These are phyloP conservation scores for Nigrospora oryzae DNA, from an alignment of 2,329 filamentous ascomycete genomes.

Conservation along the genomic window DNA sequence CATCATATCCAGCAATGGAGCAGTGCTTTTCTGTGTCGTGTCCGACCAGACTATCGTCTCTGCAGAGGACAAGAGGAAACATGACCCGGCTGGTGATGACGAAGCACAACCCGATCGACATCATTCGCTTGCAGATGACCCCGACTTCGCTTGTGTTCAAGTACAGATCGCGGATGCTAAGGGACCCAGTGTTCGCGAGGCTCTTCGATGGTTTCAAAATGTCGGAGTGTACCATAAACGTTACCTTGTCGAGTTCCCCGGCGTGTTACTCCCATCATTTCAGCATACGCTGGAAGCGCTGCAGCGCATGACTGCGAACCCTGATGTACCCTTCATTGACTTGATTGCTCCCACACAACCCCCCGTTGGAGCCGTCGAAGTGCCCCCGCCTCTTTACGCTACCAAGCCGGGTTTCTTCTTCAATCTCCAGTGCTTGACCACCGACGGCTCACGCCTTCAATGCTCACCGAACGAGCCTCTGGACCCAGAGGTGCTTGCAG, in stretches of 20 bases:
- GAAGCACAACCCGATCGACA: not conserved
- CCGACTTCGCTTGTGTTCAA: conserved; percentile 18
- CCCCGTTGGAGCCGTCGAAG: conserved; percentile 8
- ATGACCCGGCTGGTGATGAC: not conserved
- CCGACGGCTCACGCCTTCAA: conserved; percentile 10
- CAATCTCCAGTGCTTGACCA: conserved; percentile 25
- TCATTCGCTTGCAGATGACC: conserved; percentile 22
- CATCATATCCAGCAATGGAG: conserved; percentile 28
- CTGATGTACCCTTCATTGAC: conserved; percentile 38
- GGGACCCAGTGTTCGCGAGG: conserved; percentile 10
- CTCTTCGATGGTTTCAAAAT: conserved; percentile 20
- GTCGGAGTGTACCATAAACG: conserved; percentile 6
- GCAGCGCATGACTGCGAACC: conserved; percentile 37
- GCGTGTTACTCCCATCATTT: conserved; percentile 49
- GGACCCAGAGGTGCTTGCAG: conserved; percentile 14
- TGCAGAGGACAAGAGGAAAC: conserved; percentile 5
- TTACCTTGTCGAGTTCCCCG: conserved; percentile 52
- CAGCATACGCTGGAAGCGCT: conserved; percentile 46
- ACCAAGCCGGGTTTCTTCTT: conserved; percentile 39
- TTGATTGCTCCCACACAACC: conserved; percentile 28
- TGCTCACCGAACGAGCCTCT: conserved; percentile 9
- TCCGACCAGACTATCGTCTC: conserved; percentile 16
- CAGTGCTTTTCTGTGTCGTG: conserved; percentile 32
- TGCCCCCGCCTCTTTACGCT: conserved; percentile 43
- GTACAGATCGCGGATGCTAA: conserved; percentile 19